A percentile compares a stretch with the other conserved stretches of the same genome.
Conservation (phyloP, 805 yeast genomes). For the Candida vaughaniae region DNA sequence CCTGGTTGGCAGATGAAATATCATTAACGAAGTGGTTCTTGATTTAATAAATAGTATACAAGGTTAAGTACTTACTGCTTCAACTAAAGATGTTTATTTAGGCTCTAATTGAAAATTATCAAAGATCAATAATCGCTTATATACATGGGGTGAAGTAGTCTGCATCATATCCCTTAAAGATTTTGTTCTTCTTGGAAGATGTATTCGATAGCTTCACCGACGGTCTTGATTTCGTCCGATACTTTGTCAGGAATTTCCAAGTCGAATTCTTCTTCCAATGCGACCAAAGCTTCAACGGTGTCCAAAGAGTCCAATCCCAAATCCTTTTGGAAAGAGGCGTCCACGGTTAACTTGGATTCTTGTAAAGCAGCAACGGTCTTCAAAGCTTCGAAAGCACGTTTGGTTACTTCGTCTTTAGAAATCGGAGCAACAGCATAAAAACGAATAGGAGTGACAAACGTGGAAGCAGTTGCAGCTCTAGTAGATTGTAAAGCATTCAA, state of each 20-base stretch:
- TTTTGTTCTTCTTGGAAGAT: conserved; percentile 62
- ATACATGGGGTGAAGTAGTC: conserved; percentile 6
- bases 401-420: conserved; percentile 74
- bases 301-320: conserved; percentile 92
- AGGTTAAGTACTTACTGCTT: neutral
- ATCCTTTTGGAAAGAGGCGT: conserved; percentile 62
- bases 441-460: conserved; percentile 34
- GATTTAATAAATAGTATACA: neutral
- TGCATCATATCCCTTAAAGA: conserved; percentile 4
- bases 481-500: conserved; percentile 6
- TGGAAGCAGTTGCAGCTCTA: conserved; percentile 27
- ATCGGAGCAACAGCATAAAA: conserved; percentile 66
- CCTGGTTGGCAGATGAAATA: too few relatives aligned
- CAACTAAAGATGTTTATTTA: neutral
- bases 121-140: conserved; percentile 5
- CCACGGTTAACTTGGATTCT: conserved; percentile 42
- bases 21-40: too few relatives aligned
- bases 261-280: conserved; percentile 87
- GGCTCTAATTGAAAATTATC: too few relatives aligned
- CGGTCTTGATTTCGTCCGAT: conserved; percentile 91
- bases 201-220: conserved; percentile 89
- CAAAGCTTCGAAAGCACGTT: conserved; percentile 80
- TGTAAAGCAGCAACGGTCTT: conserved; percentile 50
- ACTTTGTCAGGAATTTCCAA: conserved; percentile 85
- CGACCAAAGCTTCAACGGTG: conserved; percentile 93